Conservation (phyloP, 805 yeast genomes). For the Zygosaccharomyces pseudorouxii region DNA sequence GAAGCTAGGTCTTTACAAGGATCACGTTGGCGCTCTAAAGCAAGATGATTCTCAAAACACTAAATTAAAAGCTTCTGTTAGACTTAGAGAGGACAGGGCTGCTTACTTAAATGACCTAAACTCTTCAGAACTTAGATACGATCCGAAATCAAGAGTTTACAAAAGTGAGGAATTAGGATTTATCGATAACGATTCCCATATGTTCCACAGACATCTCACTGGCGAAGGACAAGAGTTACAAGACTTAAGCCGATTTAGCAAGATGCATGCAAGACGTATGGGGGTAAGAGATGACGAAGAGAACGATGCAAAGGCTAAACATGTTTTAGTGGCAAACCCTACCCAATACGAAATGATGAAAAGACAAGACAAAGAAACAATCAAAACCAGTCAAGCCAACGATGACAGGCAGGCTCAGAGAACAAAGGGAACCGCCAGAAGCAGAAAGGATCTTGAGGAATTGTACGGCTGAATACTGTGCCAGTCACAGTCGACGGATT, state of each 20-base stretch:
- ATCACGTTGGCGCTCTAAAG: conserved; percentile 18
- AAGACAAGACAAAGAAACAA: conserved; percentile 1
- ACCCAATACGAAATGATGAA: conserved; percentile 31
- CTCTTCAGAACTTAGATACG: conserved; percentile 44
- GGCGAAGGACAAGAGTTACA: conserved; percentile 57
- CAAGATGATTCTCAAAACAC: conserved; percentile 18
- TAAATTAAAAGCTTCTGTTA: conserved; percentile 34
- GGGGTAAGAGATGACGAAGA: conserved; percentile 29
- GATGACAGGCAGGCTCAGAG: conserved; percentile 2
- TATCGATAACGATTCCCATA: conserved; percentile 38
- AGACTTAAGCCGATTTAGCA: conserved; percentile 46
- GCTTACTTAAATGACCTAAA: conserved; percentile 52
- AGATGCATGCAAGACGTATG: conserved; percentile 37
- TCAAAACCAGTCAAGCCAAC: conserved; percentile 1
- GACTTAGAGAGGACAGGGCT: conserved; percentile 78
- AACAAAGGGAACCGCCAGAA: conserved; percentile 21
- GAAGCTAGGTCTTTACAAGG: conserved; percentile 37
- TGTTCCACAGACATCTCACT: conserved; percentile 50
- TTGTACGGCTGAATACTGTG: conserved; percentile 21
- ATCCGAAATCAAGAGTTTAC: conserved; percentile 48
- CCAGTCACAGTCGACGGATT: conserved; percentile 4
- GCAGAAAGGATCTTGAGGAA: conserved; percentile 17
- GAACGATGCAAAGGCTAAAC: conserved; percentile 24
- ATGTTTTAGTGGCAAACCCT: conserved; percentile 36
- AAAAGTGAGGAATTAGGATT: conserved; percentile 34